Evolutionary conservation across 2,329 filamentous ascomycete genomes (phyloP).

Genomic region (Rhynchosporium agropyri): DNA sequence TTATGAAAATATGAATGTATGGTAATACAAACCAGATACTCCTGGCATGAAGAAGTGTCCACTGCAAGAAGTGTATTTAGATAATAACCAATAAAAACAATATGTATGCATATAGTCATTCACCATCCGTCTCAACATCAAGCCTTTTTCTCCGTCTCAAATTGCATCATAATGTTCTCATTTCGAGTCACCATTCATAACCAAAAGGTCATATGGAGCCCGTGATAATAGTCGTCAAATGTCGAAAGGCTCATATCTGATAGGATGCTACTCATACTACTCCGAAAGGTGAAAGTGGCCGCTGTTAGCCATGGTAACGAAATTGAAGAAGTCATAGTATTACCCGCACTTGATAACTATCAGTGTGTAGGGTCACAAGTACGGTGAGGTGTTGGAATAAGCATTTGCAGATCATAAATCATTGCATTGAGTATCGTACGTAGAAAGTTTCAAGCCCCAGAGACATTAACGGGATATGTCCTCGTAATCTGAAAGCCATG

Average conservation of each 20-base stretch:
- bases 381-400: too few relatives aligned
- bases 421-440: too few relatives aligned
- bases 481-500: too few relatives aligned
- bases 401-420: too few relatives aligned
- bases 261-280: slow-evolving; percentile 39
- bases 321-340: slow-evolving; percentile 44
- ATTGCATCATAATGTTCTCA: neutral
- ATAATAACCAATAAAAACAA: neutral
- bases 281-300: slow-evolving; percentile 36
- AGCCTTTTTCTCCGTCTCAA: neutral
- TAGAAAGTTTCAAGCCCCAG: too few relatives aligned
- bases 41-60: neutral
- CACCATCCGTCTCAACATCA: neutral
- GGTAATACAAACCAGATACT: neutral
- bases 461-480: too few relatives aligned
- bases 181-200: too few relatives aligned
- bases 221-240: too few relatives aligned
- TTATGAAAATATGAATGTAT: neutral
- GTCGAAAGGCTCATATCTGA: slow-evolving; percentile 34
- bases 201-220: too few relatives aligned
- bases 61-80: neutral
- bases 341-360: too few relatives aligned
- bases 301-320: slow-evolving; percentile 44
- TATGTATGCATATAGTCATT: too few relatives aligned
- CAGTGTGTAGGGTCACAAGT: too few relatives aligned